Evolutionary conservation across 1,284 basidiomycete genomes (phyloP).

Genomic region (Irpex lacteus): DNA sequence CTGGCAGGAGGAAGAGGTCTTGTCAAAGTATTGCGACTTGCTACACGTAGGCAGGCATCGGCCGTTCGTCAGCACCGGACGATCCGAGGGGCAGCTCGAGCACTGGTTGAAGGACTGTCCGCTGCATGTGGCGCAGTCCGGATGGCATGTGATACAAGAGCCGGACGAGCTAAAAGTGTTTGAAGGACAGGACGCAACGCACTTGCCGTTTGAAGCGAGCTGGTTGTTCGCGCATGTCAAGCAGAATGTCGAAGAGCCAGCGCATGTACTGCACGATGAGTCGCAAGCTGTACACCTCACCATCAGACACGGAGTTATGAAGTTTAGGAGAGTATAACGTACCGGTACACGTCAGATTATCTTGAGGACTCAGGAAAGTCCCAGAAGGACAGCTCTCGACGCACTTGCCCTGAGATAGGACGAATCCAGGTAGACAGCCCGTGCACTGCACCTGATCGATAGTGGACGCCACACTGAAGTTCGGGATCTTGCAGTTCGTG

Average conservation of each 20-base stretch:
- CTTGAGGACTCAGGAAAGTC: constrained; percentile 66
- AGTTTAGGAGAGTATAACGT: constrained; percentile 10
- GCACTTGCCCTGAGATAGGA: constrained; percentile 68
- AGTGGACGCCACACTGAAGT: constrained; percentile 66
- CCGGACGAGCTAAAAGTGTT: constrained; percentile 64
- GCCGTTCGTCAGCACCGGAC: constrained; percentile 69
- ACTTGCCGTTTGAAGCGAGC: constrained; percentile 67
- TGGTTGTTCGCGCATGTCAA: constrained; percentile 63
- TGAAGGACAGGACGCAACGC: constrained; percentile 69
- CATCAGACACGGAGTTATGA: constrained; percentile 9
- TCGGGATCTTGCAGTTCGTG: constrained; percentile 69
- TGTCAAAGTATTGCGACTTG: constrained; percentile 70
- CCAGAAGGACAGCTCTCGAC: constrained; percentile 66
- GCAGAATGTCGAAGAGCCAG: constrained; percentile 65
- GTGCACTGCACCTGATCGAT: constrained; percentile 68
- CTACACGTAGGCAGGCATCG: constrained; percentile 76
- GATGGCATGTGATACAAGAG: constrained; percentile 70
- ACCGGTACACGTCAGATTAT: constrained; percentile 70
- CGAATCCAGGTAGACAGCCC: constrained; percentile 71
- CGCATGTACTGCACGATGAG: constrained; percentile 69
- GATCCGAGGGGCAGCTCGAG: constrained; percentile 58
- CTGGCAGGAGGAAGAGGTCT: constrained; percentile 57
- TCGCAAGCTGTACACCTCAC: constrained; percentile 55
- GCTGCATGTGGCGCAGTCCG: constrained; percentile 77
- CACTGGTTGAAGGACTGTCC: constrained; percentile 75